Evolutionary conservation across 331 rosid genomes (phyloP), one percentile per base, ranked within the genome.

Genomic region (Rosa hybrid): DNA sequence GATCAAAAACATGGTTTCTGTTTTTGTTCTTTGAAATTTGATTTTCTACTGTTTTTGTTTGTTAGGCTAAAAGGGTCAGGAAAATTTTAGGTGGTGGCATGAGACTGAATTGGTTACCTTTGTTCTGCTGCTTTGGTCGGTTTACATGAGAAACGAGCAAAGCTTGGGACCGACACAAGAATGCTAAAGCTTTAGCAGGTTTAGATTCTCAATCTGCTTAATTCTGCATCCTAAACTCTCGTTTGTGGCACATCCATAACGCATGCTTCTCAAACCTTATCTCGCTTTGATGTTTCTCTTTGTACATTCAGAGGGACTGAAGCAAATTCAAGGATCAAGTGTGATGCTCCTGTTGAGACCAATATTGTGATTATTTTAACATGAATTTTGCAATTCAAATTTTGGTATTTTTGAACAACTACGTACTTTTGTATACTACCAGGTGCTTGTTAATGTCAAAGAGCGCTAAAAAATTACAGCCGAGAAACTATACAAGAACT

Each of bases 51-150:
- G 56, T 74, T 2, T 6, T 30, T 23, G 27, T 50, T 69, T 82
- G 74, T 69, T 60, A 94, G 96, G 98, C 97, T 42, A 90, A 82
- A 86, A 64, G 90, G 83, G 90, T 90, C 71, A 72, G 96, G 78
- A 94, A 92, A 79, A 87, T 93, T 57, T 88, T 94, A 79, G 98
- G 98, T 25, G 98, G 98, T 69, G 98, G 97, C 68, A 94, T 92
- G 98, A 94, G 96, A 83, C 97, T 34, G 4, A 3, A 3, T 34
- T 34, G 39, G 39, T 34, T 3, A 34, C 39, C 39, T 34, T 34
- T 34, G 39, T 34, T 34, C 39, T 34, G 39, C 39, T 34, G 39
- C 39, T 34, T 34, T 34, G 39, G 39, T 34, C 4, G 0, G 92
- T 39, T 57, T 94, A 12, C 86, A 85, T 50, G 92, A 94, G 69